Evolutionary conservation across 352 stramenopile species (phyloP), one percentile per base, ranked within the genome.

Genomic region (Phytophthora cryptogea): DNA sequence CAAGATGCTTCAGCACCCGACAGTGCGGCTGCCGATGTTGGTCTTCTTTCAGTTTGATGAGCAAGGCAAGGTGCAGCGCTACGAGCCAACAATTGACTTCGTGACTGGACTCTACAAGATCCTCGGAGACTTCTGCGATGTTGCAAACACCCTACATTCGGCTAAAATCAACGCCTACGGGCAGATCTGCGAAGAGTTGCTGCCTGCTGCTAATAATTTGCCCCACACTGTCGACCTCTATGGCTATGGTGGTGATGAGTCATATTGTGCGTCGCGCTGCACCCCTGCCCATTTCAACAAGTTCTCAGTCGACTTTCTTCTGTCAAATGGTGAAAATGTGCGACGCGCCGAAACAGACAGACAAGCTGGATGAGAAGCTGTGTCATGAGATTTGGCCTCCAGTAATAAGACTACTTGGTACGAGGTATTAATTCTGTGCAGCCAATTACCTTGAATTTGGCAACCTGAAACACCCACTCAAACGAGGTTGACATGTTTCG

Each of bases 11-110:
- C 47, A 60, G 30, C 37, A n/a, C 11, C 13, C 59, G 9, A 44
- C 27, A 4, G 0, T 73, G 20, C 32, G 20, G 16, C 37, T 73
- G 28, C 65, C 59, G 23, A 56, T 66, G 59, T 41, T 32, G 33
- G 37, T 44, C 8, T 31, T 59, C 13, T 66, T 73, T 42, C 54
- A 73, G 16, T 73, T 73, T 27, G 59, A 73, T 14, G 54, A 61
- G 7, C 65, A 63, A 43, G 65, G 65, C n/a, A 66, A 70, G 45
- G 33, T 73, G 4, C 46, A 35, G 6, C 46, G 54, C 20, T 70
- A 63, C 28, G 59, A 66, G 6, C 40, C 51, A 3, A 54, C 9
- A 0, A 45, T 73, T 14, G 59, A 73, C 35, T 66, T 73, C 8
- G 59, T 66, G 28, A 36, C 39, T 47, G 65, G 59, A 11, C 54